Evolutionary conservation across 2,329 filamentous ascomycete genomes (phyloP).

Genomic region (Lecanoromycetidae sp.): DNA sequence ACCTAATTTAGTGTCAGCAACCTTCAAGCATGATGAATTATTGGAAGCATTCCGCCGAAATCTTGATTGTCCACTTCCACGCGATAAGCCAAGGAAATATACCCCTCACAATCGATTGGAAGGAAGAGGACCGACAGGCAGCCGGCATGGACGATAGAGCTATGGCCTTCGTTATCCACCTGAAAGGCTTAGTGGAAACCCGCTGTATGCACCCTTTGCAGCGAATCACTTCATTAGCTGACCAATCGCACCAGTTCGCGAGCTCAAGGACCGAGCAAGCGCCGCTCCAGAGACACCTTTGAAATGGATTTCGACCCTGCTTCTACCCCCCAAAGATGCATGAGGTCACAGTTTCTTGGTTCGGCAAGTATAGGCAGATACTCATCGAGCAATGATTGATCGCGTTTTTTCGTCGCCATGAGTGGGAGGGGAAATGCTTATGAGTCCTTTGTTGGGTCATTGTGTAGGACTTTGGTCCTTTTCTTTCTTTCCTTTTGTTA

Average conservation of each 20-base stretch:
- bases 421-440: too few relatives aligned
- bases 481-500: too few relatives aligned
- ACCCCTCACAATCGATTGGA: background rate
- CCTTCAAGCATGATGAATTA: background rate
- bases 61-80: constrained; percentile 1
- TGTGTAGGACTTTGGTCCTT: too few relatives aligned
- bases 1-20: background rate
- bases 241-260: background rate
- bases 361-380: too few relatives aligned
- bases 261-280: background rate
- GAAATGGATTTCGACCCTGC: constrained; percentile 3
- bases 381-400: too few relatives aligned
- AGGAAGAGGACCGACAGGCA: background rate
- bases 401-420: too few relatives aligned
- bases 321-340: background rate
- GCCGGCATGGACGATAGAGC: background rate
- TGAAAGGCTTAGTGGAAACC: background rate
- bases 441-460: too few relatives aligned
- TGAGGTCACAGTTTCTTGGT: background rate
- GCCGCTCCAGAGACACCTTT: background rate
- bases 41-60: background rate
- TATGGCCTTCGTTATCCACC: background rate
- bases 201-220: constrained; percentile 2
- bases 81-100: background rate
- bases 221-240: background rate